Evolutionary conservation across 805 yeast genomes (phyloP), one percentile per base, ranked within the genome.

Genomic region (Candida ulmi): DNA sequence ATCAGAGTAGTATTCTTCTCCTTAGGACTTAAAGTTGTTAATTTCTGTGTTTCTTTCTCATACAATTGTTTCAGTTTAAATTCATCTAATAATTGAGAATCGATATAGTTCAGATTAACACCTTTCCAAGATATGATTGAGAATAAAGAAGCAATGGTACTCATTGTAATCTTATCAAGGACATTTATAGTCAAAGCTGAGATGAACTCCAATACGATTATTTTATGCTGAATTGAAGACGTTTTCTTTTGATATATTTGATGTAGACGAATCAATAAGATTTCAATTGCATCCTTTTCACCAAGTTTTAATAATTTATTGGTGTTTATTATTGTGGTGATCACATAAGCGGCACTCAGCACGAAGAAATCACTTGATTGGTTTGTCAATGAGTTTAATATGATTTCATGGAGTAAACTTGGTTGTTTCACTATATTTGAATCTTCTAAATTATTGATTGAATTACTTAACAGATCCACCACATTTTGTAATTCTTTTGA

Each of bases 91-190:
- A 41, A 39, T 18, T 27, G 27, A 11, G 29, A 15, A 16, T 43
- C 43, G 1, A 46, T 16, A 15, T 7, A n/a, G 0, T 25, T 15
- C 4, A 42, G 6, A 5, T 19, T 19, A 11, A 28, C 13, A 8
- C 35, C 39, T 18, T 31, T 33, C 55, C 54, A 51, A 1, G 41
- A 24, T 4, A 40, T 21, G 3, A 50, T 41, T 5, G 57, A 51
- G n/a, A 45, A 50, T 17, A 52, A 24, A 5, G 53, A 52, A 3
- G 43, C 35, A 8, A 49, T 5, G 1, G 27, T 37, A 3, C 16
- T 30, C 19, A 36, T 42, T 8, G 51, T 40, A 2, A 15, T 26
- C 0, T 17, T 23, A 11, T 33, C 37, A 2, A 24, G 9, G 3
- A 39, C 4, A 11, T 45, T 39, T 11, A 29, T 3, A 1, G 38